These are phyloP conservation scores for Botrytis tulipae DNA, from an alignment of 2,329 filamentous ascomycete genomes.

Conservation along the genomic window DNA sequence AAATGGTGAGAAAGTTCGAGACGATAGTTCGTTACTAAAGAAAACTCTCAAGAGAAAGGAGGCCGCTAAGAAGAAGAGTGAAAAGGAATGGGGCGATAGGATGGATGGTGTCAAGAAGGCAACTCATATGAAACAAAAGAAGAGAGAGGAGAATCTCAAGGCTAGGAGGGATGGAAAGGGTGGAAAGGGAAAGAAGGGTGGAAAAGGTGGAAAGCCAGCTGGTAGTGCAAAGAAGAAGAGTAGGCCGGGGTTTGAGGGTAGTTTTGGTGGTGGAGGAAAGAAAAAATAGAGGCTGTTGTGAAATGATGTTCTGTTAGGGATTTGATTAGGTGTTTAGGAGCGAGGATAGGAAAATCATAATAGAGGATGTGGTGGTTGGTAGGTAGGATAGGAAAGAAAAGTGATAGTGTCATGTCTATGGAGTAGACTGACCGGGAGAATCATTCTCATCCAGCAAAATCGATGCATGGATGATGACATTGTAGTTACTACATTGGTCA, in stretches of 20 bases:
- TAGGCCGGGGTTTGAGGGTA: conserved; percentile 59
- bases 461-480: neutral
- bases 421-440: neutral
- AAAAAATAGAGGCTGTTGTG: conserved; percentile 19
- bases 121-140: conserved; percentile 76
- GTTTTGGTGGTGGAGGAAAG: conserved; percentile 36
- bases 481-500: neutral
- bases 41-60: conserved; percentile 95
- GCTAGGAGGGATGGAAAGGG: conserved; percentile 75
- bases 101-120: conserved; percentile 70
- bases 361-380: neutral
- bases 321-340: neutral
- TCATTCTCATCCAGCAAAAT: neutral
- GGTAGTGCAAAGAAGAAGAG: conserved; percentile 50
- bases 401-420: neutral
- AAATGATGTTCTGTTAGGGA: neutral
- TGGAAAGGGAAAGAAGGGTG: conserved; percentile 56
- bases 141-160: conserved; percentile 75
- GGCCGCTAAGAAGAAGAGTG: conserved; percentile 83
- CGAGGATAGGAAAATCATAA: neutral
- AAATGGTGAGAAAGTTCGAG: conserved; percentile 84
- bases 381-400: neutral
- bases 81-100: conserved; percentile 79
- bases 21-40: conserved; percentile 84
- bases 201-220: conserved; percentile 49